Base-by-base conservation (phyloP, 2,329 filamentous ascomycete species). In the Penicillium sp. region DNA sequence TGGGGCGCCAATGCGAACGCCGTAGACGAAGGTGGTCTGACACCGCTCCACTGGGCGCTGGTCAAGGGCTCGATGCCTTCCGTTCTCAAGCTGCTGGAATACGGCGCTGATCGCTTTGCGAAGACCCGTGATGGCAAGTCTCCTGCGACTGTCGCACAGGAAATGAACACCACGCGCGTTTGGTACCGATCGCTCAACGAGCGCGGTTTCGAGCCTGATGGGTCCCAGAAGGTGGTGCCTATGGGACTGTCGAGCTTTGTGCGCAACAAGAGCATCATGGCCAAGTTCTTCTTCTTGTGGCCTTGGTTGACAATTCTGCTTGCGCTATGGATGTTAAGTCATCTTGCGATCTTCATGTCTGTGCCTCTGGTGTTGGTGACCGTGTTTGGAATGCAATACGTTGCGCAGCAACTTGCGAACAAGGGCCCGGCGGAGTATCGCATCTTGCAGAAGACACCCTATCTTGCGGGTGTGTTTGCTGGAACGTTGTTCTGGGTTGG, bases 1-100 rank as follows among this genome's bases (percentile, higher is more conserved):
- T 99, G 94, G 92, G 95, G 94, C 49, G 94, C 94, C 36, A 94
- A 92, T 69, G 91, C 97, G 8, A 91, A 96, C 73, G 88, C 90
- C 32, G 86, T 83, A 29, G 94, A 99, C 67, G 92, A 97, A 69
- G 89, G 92, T 63, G 93, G 93, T 27, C 94, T 97, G 72, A 96
- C 93, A 0, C 92, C 94, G 4, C 78, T 99, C 62, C 94, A 99
- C 70, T 99, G 94, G 94, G 92, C 92, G 1, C 79, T 99, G 44
- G 94, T 99, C 34, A 96, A 96, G 75, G 94, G 95, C 11, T 94
- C 88, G 45, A 84, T 90, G 56, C 87, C 87, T 10, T 97, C 92
- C 71, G 89, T 99, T 59, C 87, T 95, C 70, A 97, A 97, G 75
- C 80, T 99, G 42, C 83, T 99, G 63, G 94, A 99, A 77, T 97